Percentiles rank a stretch among this genome's conserved stretches.
These are phyloP conservation scores for Lipomyces yarrowii DNA, from an alignment of 1,139 yeast species.

Conservation along the genomic window DNA sequence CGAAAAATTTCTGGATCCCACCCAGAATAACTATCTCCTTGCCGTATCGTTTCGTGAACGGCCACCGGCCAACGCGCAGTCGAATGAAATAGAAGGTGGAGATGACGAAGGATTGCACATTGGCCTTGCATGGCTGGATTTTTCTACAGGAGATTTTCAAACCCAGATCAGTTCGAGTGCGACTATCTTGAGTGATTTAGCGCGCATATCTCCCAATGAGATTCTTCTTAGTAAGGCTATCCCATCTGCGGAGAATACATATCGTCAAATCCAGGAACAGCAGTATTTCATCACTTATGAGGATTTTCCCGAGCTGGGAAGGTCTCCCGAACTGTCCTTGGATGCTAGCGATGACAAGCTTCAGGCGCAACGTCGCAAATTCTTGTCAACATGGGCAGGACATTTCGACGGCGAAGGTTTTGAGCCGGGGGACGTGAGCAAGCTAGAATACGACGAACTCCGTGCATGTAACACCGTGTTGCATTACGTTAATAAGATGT, in stretches of 20 bases:
- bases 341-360: constrained; percentile 4
- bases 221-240: constrained; percentile 51
- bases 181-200: constrained; percentile 60
- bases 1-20: constrained; percentile 77
- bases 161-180: constrained; percentile 62
- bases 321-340: background rate
- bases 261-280: constrained; percentile 55
- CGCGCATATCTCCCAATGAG: constrained; percentile 71
- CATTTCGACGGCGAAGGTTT: constrained; percentile 22
- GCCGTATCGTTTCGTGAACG: constrained; percentile 62
- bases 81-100: constrained; percentile 14
- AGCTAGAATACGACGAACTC: constrained; percentile 27
- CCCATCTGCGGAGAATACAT: constrained; percentile 10
- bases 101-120: constrained; percentile 48
- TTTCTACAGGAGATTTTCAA: constrained; percentile 78
- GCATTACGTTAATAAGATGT: constrained; percentile 58
- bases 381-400: constrained; percentile 37
- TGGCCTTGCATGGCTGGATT: constrained; percentile 88
- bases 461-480: constrained; percentile 58
- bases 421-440: background rate
- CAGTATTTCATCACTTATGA: constrained; percentile 64
- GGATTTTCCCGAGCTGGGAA: constrained; percentile 32
- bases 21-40: constrained; percentile 68
- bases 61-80: constrained; percentile 39
- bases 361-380: constrained; percentile 31